Base-by-base conservation (phyloP, 2,329 filamentous ascomycete genomes). In the Fusarium hostae region DNA sequence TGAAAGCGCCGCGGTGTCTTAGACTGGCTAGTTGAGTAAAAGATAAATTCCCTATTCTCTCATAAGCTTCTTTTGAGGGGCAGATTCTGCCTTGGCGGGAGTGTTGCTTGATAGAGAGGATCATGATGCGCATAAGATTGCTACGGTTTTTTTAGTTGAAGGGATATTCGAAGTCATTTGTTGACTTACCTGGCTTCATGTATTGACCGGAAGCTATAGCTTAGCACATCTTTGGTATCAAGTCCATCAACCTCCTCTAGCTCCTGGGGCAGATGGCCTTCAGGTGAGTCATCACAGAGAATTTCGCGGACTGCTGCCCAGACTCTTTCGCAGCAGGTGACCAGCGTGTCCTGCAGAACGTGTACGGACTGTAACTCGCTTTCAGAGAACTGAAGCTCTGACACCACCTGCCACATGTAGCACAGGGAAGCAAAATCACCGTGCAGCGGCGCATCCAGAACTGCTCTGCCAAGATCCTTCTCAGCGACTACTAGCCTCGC, bases 201-300 rank as follows among this genome's bases (percentile, higher is more conserved):
- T n/a, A 98, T 86, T 9, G 94, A 94, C 75, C 96, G 90, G 87
- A 97, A 99, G 69, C 94, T 97, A 80, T 96, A 99, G 72, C 95
- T 98, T 50, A 99, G 82, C 22, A 97, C 87, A 75, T 97, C 94
- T 78, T 98, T 98, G 1, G 94, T 94, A 56, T 92, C 91, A 4
- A 94, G 86, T 2, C 91, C 92, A 8, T 91, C 87, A 20, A 89
- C 83, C 37, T 92, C 91, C 58, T 92, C 89, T n/a, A 94, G 80
- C 30, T 95, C 93, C 56, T 95, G 90, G 0, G 91, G 92, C 6
- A 94, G 84, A 79, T 96, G 91, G 1, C 95, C 95, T 81, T 99
- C 96, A 0, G 97, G 96, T 2, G 96, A 97, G 81, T 98, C 96
- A 70, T 97, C 92, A 77, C 96, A 99, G 2, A 99, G 87, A 7